Conservation (phyloP, 768 basidiomycete genomes). For the Lactarius pseudohatsudake region DNA sequence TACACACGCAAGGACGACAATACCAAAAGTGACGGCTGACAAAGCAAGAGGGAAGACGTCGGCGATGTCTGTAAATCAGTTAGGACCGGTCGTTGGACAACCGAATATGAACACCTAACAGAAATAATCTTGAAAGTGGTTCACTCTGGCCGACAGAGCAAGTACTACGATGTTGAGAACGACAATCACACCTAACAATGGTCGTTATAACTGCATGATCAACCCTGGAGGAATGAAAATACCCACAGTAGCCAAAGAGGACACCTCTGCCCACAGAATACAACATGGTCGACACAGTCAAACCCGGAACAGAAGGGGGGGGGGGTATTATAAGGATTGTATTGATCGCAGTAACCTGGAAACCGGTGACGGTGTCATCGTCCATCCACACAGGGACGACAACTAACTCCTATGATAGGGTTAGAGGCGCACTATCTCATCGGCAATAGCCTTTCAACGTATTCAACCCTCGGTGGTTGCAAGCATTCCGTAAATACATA, state of each 20-base stretch:
- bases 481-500: too few species aligned
- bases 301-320: not conserved
- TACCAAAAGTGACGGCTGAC: conserved; percentile 49
- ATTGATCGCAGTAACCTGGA: too few species aligned
- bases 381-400: too few species aligned
- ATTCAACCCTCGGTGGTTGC: too few species aligned
- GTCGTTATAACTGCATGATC: not conserved
- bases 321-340: too few species aligned
- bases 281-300: conserved; percentile 4
- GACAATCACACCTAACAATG: conserved; percentile 36
- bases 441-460: too few species aligned
- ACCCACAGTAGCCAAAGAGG: conserved; percentile 13
- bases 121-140: conserved; percentile 59
- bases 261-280: conserved; percentile 11
- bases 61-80: conserved; percentile 45
- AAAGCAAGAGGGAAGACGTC: conserved; percentile 62
- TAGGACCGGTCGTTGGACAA: not conserved
- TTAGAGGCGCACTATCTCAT: too few species aligned
- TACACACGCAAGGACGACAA: conserved; percentile 46
- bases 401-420: too few species aligned
- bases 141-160: conserved; percentile 53
- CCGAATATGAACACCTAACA: conserved; percentile 42
- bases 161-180: conserved; percentile 51
- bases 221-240: not conserved
- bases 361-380: too few species aligned